phyloP scores from a whole-genome alignment of 805 yeast species.

The Nakazawaea ernobii region DNA sequence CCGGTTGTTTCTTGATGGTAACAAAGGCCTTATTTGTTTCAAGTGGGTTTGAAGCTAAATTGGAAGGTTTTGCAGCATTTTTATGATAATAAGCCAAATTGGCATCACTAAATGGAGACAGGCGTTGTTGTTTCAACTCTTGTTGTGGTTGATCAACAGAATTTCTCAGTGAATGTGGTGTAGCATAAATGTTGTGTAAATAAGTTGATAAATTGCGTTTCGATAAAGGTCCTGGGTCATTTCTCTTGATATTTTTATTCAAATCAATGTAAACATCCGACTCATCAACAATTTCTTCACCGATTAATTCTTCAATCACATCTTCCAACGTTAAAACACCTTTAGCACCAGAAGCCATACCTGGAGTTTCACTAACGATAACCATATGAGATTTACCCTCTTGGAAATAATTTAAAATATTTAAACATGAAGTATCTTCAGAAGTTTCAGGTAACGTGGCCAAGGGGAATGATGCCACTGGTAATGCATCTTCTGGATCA shows the following conservation, averaged over 20 bases:
- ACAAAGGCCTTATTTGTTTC: conserved; percentile 61
- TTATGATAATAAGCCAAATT: conserved; percentile 8
- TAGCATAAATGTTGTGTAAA: conserved; percentile 51
- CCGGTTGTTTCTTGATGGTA: conserved; percentile 58
- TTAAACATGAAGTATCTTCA: conserved; percentile 86
- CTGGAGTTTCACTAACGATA: conserved; percentile 81
- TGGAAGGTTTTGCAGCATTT: conserved; percentile 42
- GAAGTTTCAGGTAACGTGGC: conserved; percentile 96
- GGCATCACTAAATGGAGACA: conserved; percentile 5
- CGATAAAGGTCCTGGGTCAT: conserved; percentile 69
- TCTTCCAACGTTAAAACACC: conserved; percentile 95
- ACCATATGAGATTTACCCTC: conserved; percentile 98
- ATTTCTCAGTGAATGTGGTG: conserved; percentile 33
- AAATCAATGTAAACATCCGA: conserved; percentile 91
- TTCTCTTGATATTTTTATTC: conserved; percentile 77
- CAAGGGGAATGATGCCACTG: conserved; percentile 88
- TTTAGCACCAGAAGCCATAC: conserved; percentile 69
- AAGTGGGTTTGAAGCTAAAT: conserved; percentile 66
- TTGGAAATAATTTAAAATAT: conserved; percentile 91
- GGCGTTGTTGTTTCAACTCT: background rate
- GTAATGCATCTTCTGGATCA: conserved; percentile 93
- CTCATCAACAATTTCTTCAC: conserved; percentile 96
- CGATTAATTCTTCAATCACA: conserved; percentile 96
- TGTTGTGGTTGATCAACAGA: conserved; percentile 29
- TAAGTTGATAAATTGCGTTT: conserved; percentile 65